Evolutionary conservation across 805 yeast species (phyloP).

Genomic region (Hanseniaspora thailandica): DNA sequence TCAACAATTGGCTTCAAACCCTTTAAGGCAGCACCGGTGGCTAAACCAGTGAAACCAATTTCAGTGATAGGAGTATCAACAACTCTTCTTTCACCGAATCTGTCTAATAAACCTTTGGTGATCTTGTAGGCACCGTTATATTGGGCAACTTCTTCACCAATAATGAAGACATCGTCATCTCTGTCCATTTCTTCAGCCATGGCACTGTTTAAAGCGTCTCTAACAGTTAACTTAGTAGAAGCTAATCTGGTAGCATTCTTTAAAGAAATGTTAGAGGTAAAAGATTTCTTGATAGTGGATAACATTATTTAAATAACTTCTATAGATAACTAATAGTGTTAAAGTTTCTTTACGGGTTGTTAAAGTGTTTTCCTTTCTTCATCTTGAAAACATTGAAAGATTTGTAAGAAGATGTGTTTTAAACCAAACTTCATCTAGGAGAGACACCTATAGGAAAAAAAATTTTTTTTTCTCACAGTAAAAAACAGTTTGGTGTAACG

Average conservation of each 20-base stretch:
- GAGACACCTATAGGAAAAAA: not conserved
- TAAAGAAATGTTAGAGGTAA: conserved; percentile 13
- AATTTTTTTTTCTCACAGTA: not conserved
- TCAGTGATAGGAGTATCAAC: conserved; percentile 97
- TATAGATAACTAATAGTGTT: conserved; percentile 9
- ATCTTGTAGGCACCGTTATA: conserved; percentile 98
- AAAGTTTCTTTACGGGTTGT: not conserved
- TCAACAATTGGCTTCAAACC: conserved; percentile 95
- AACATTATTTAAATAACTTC: conserved; percentile 10
- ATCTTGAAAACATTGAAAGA: not conserved
- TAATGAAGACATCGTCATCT: conserved; percentile 83
- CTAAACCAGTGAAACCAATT: conserved; percentile 94
- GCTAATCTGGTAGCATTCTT: conserved; percentile 17
- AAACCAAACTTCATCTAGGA: not conserved
- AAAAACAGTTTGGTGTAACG: no score
- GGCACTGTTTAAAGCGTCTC: conserved; percentile 93
- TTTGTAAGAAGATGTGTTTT: not conserved
- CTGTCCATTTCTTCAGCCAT: conserved; percentile 95
- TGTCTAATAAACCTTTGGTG: conserved; percentile 86
- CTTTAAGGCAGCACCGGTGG: conserved; percentile 92
- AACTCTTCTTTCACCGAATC: conserved; percentile 87
- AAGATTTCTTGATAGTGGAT: conserved; percentile 15
- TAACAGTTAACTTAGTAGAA: conserved; percentile 60
- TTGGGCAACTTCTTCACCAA: conserved; percentile 99
- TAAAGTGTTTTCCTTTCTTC: not conserved